Percentiles rank a stretch among this genome's conserved stretches.
These are phyloP conservation scores for Populus pruinosa DNA, from an alignment of 345 rosid species.

Conservation along the genomic window DNA sequence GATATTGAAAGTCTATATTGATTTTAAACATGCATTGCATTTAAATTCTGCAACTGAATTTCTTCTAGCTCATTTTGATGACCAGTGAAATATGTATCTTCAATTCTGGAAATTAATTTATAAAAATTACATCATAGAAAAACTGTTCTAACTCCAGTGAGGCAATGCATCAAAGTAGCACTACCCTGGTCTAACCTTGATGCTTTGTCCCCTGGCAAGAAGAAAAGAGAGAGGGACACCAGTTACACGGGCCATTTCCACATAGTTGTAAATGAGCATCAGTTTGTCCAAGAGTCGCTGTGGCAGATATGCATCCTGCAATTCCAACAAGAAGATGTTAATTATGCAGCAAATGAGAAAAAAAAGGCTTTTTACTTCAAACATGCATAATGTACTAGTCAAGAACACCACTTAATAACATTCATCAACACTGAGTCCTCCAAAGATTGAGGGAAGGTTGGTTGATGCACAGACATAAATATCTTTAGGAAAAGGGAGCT, in stretches of 20 bases:
- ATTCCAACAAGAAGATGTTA: conserved; percentile 21
- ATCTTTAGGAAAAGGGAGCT: too few relatives aligned
- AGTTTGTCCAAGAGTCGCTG: conserved; percentile 93
- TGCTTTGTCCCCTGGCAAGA: conserved; percentile 98
- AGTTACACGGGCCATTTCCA: conserved; percentile 99
- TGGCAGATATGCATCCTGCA: conserved; percentile 98
- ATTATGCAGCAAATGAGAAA: background rate
- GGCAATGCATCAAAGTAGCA: too few relatives aligned
- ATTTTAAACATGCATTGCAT: too few relatives aligned
- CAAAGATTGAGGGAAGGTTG: background rate
- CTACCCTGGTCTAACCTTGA: conserved; percentile 49
- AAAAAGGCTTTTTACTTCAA: background rate
- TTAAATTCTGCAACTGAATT: too few relatives aligned
- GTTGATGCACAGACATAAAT: too few relatives aligned
- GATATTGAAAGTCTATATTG: too few relatives aligned
- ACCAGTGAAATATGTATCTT: too few relatives aligned
- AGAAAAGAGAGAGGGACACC: conserved; percentile 98
- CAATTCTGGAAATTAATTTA: too few relatives aligned
- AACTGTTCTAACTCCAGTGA: too few relatives aligned
- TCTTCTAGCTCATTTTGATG: too few relatives aligned
- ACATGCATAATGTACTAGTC: background rate
- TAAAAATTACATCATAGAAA: too few relatives aligned
- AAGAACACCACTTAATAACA: background rate
- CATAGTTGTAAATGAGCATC: conserved; percentile 89
- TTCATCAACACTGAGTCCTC: background rate